Percentiles rank a stretch among this genome's conserved stretches.
Evolutionary conservation across 176 grass and related monocot genomes (phyloP).

Genomic region (Triticum urartu): DNA sequence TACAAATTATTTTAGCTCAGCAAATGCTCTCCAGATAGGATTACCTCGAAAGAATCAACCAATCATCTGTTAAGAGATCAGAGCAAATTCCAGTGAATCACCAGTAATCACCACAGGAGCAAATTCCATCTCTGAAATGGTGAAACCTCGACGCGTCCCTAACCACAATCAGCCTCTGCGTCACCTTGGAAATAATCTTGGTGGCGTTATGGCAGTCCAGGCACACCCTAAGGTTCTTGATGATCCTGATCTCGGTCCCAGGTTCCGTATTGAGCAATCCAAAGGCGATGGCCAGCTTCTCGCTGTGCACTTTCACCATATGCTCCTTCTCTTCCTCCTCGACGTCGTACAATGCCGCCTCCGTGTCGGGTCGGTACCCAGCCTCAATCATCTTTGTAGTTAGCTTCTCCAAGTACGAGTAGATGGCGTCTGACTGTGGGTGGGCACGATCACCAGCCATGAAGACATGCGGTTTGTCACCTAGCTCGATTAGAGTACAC

Average conservation of each 20-base stretch:
- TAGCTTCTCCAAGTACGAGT: conserved; percentile 45
- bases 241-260: conserved; percentile 61
- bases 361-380: conserved; percentile 57
- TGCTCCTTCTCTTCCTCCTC: conserved; percentile 65
- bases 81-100: conserved; percentile 17
- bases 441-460: conserved; percentile 55
- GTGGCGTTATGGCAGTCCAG: conserved; percentile 65
- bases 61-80: background rate
- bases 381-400: conserved; percentile 58
- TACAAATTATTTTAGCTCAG: background rate
- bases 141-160: conserved; percentile 53
- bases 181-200: conserved; percentile 60
- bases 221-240: conserved; percentile 71
- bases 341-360: conserved; percentile 54
- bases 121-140: conserved; percentile 49
- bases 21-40: background rate
- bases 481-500: conserved; percentile 57
- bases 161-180: conserved; percentile 57
- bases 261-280: conserved; percentile 53
- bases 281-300: conserved; percentile 49
- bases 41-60: background rate
- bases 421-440: conserved; percentile 49
- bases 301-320: conserved; percentile 53
- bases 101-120: conserved; percentile 62
- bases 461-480: conserved; percentile 52